phyloP scores from a whole-genome alignment of 179 eudicot genomes.

The Vitellaria paradoxa region DNA sequence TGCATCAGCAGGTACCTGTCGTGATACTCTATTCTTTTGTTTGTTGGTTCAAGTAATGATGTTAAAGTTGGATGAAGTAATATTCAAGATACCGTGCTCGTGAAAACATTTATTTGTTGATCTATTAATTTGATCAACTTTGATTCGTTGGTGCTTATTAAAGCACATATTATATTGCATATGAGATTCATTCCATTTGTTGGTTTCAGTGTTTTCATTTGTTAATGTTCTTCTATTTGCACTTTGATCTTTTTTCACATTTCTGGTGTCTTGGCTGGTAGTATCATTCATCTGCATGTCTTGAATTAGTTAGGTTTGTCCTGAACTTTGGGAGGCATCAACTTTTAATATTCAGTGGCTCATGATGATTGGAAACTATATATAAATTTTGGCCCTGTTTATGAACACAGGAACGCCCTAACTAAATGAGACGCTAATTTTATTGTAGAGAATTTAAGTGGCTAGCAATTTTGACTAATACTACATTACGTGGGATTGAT shows the following conservation, averaged over 20 bases:
- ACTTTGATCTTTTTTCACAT: neutral
- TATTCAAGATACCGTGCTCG: neutral
- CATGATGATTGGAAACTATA: neutral
- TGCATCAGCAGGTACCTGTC: constrained; percentile 89
- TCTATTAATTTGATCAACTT: neutral
- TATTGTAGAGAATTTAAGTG: neutral
- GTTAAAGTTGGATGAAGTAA: neutral
- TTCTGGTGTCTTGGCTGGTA: neutral
- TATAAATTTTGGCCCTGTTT: neutral
- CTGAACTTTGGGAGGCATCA: neutral
- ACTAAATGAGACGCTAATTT: neutral
- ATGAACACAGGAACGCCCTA: neutral
- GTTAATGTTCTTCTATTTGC: constrained; percentile 1
- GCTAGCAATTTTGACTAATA: constrained; percentile 2
- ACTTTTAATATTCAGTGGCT: neutral
- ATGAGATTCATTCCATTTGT: constrained; percentile 1
- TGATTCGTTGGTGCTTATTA: constrained; percentile 1
- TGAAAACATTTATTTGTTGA: neutral
- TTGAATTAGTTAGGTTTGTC: neutral
- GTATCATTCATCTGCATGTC: neutral
- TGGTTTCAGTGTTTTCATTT: neutral
- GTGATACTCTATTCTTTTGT: neutral
- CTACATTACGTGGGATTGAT: neutral
- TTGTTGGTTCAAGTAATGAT: neutral
- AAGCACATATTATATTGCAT: neutral